phyloP scores from a whole-genome alignment of 2,329 filamentous ascomycete species.

The Biscogniauxia marginata region DNA sequence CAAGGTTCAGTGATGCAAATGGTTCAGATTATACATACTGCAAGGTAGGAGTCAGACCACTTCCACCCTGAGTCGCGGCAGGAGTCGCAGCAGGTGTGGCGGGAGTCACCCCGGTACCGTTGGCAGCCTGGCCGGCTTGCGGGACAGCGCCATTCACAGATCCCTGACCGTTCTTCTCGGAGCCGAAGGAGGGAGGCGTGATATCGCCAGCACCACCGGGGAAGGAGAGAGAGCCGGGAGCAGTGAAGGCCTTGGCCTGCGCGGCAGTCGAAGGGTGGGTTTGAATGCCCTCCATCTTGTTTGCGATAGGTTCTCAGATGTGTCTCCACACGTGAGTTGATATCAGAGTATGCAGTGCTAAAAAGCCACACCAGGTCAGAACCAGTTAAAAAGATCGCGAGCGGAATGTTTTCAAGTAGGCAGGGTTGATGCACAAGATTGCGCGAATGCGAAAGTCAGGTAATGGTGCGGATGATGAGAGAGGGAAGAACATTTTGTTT shows the following conservation, averaged over 20 bases:
- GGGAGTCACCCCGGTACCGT: constrained; percentile 80
- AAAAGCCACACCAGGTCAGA: constrained; percentile 1
- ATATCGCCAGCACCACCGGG: constrained; percentile 80
- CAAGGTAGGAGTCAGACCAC: constrained; percentile 88
- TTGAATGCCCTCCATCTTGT: constrained; percentile 32
- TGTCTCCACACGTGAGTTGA: constrained; percentile 12
- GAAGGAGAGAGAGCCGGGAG: constrained; percentile 88
- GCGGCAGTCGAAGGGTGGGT: constrained; percentile 84
- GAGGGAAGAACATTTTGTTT: too few species aligned
- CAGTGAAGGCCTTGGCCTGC: constrained; percentile 95
- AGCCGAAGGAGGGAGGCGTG: constrained; percentile 74
- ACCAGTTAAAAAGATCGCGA: not conserved
- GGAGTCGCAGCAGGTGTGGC: constrained; percentile 90
- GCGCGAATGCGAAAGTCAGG: too few species aligned
- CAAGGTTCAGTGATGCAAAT: constrained; percentile 38
- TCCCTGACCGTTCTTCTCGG: constrained; percentile 56
- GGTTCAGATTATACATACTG: constrained; percentile 77
- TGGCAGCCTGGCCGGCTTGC: constrained; percentile 57
- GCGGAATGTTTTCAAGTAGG: too few species aligned
- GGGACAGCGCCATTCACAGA: constrained; percentile 50
- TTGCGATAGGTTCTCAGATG: constrained; percentile 7
- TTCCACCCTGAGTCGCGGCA: constrained; percentile 76
- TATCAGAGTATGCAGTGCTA: constrained; percentile 1
- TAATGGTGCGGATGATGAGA: too few species aligned
- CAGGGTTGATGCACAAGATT: too few species aligned